Evolutionary conservation across 2,329 filamentous ascomycete genomes (phyloP), one percentile per base, ranked within the genome.

Genomic region (Xylaria sp.): DNA sequence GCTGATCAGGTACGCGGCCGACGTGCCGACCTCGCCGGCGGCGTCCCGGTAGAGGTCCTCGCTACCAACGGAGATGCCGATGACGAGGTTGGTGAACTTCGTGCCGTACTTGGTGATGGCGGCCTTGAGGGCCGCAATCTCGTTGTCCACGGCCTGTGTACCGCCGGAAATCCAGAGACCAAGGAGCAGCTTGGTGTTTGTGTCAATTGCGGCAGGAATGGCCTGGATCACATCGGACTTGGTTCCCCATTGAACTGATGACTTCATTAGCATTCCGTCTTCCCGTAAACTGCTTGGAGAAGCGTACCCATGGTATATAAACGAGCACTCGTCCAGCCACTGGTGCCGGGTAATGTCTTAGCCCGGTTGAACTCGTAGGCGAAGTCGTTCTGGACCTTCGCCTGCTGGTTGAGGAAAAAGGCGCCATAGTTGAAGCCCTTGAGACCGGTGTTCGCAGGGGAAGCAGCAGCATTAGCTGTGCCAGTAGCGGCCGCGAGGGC

Each of bases 181-280:
- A 8, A 86, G 82, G 32, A 88, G 82, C 37, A 88, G 79, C 65
- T 82, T 80, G 0, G 83, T 84, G 21, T 84, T 82, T 12, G 84
- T 84, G 42, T 79, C 78, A 53, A 86, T 78, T 29, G 87, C 86
- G 8, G 87, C 87, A 79, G 91, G 91, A 80, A 92, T 84, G 40
- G 92, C 92, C 78, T 90, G 84, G 75, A 94, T 79, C 25, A 92
- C 91, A 78, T 93, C 67, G 63, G 66, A 75, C 50, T 74, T 59
- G 2, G 76, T 79, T 68, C 75, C 74, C 75, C 75, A 77, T 73
- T 79, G 76, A 64, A 79, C 77, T 79, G 60, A 29, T 54, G 8
- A 48, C n/a, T 5, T 27, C 10, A 53, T 75, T 68, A 73, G 71
- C 48, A 44, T 2, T 47, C 51, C 29, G 54, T 47, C 23, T n/a